A percentile compares a stretch with the other conserved stretches of the same genome.
These are phyloP conservation scores for Rhinocladiella similis DNA, from an alignment of 2,329 filamentous ascomycete genomes.

Conservation along the genomic window DNA sequence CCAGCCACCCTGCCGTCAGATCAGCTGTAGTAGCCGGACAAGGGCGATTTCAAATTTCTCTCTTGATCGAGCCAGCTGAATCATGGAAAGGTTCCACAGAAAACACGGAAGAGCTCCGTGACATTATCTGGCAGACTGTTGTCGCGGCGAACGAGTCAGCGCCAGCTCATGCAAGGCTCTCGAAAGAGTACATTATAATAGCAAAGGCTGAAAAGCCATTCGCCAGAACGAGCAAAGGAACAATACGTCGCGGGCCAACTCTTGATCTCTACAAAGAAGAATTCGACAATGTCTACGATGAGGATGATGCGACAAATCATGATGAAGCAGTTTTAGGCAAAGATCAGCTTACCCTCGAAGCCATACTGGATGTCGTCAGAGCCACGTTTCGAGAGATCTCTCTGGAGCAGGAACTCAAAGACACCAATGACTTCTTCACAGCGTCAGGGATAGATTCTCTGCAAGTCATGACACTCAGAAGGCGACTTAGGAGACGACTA, in stretches of 20 bases:
- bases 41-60: too few relatives aligned
- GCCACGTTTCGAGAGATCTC: neutral
- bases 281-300: neutral
- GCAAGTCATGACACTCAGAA: neutral
- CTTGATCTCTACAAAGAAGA: neutral
- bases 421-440: neutral
- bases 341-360: neutral
- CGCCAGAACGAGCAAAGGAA: neutral
- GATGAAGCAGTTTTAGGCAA: neutral
- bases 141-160: too few relatives aligned
- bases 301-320: neutral
- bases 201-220: too few relatives aligned
- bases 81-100: too few relatives aligned
- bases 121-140: too few relatives aligned
- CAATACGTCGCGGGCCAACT: neutral
- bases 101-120: too few relatives aligned
- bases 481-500: neutral
- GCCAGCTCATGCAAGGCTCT: too few relatives aligned
- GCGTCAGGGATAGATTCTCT: neutral
- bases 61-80: too few relatives aligned
- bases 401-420: neutral
- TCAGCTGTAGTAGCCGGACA: too few relatives aligned
- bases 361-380: neutral
- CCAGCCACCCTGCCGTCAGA: too few relatives aligned
- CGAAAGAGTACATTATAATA: too few relatives aligned